Percentiles rank a stretch among this genome's conserved stretches.
phyloP scores from a whole-genome alignment of 495 filamentous ascomycete species.

The Chaetomium tenue region DNA sequence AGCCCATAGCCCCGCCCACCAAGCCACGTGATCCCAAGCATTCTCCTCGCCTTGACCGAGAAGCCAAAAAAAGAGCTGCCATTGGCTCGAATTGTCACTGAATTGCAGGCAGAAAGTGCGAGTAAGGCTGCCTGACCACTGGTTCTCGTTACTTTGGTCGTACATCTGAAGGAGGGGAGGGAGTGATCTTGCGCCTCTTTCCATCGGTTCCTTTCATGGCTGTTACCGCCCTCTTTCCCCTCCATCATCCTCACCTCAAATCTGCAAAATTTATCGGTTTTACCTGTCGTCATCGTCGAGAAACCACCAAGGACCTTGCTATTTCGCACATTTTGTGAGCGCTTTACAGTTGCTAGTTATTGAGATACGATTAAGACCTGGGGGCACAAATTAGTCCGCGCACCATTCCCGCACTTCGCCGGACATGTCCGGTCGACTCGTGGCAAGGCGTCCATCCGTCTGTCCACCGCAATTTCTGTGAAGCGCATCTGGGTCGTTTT shows the following conservation, averaged over 20 bases:
- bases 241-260: too few species aligned
- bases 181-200: too few species aligned
- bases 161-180: too few species aligned
- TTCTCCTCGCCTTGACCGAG: background rate
- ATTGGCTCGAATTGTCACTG: background rate
- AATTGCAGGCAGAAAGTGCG: constrained; percentile 15
- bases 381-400: background rate
- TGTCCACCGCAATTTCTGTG: background rate
- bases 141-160: too few species aligned
- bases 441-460: constrained; percentile 3
- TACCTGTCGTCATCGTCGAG: too few species aligned
- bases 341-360: background rate
- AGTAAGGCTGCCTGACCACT: constrained; percentile 2
- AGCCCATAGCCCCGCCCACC: too few species aligned
- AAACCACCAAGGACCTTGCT: too few species aligned
- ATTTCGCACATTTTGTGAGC: too few species aligned
- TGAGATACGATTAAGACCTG: background rate
- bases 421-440: background rate
- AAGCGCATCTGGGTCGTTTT: background rate
- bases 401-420: background rate
- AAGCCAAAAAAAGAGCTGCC: background rate
- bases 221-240: too few species aligned
- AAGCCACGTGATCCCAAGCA: too few species aligned
- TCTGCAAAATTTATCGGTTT: too few species aligned
- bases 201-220: too few species aligned